Conservation (phyloP, 495 filamentous ascomycete species). For the Podospora comata region DNA sequence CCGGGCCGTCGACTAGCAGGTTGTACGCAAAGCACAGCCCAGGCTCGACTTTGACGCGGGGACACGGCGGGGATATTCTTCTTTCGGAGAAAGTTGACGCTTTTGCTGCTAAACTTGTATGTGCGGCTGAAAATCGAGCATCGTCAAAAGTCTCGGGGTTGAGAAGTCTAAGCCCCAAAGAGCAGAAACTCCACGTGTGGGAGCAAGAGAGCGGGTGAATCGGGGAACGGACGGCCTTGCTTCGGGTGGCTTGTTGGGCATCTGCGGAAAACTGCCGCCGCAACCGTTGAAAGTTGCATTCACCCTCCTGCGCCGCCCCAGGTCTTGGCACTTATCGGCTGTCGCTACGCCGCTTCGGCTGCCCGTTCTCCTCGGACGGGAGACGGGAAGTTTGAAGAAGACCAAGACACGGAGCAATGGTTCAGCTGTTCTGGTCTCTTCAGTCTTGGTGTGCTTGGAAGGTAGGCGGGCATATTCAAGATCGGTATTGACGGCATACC, state of each 20-base stretch:
- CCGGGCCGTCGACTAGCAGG: conserved; percentile 11
- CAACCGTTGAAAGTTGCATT: conserved; percentile 12
- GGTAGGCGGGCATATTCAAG: not conserved
- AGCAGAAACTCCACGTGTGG: not conserved
- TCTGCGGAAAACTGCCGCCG: not conserved
- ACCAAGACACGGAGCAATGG: not conserved
- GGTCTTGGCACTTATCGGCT: conserved; percentile 7
- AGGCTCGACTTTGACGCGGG: conserved; percentile 8
- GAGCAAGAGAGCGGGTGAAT: not conserved
- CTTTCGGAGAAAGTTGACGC: not conserved
- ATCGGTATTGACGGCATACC: not conserved
- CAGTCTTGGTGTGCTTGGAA: not conserved
- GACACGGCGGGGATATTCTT: conserved; percentile 14
- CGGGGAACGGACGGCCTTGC: not conserved
- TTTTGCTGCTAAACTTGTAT: conserved; percentile 20
- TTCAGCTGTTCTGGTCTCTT: not conserved
- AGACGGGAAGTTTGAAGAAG: not conserved
- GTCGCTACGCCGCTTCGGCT: not conserved
- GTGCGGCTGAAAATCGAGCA: conserved; percentile 21
- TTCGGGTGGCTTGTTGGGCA: conserved; percentile 8
- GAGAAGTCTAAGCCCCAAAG: conserved; percentile 8
- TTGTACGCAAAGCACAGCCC: conserved; percentile 3
- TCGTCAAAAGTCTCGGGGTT: not conserved
- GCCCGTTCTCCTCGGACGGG: not conserved
- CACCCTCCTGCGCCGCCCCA: conserved; percentile 2